A percentile compares a stretch with the other conserved stretches of the same genome.
These are phyloP conservation scores for Arthonia radiata DNA, from an alignment of 495 filamentous ascomycete species.

Conservation along the genomic window DNA sequence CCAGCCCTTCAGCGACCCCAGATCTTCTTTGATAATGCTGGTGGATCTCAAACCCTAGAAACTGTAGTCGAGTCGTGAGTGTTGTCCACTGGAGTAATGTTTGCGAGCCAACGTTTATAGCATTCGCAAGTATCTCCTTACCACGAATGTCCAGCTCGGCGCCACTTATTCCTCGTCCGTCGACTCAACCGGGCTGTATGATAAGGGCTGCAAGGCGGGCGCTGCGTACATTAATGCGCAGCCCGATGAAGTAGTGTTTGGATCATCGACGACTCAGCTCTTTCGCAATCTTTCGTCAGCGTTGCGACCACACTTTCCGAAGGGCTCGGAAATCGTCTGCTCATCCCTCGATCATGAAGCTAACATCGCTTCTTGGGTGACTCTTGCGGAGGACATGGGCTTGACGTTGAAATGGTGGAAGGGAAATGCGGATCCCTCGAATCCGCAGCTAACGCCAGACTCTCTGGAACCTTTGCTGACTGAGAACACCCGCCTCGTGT, in stretches of 20 bases:
- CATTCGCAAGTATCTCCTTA: conserved; percentile 35
- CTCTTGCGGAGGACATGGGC: conserved; percentile 28
- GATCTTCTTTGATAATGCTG: conserved; percentile 52
- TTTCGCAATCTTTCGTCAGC: conserved; percentile 42
- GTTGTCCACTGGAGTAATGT: not conserved
- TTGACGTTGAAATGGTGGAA: conserved; percentile 43
- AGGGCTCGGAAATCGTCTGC: conserved; percentile 34
- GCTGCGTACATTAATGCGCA: conserved; percentile 43
- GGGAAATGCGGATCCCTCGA: conserved; percentile 12
- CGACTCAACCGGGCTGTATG: conserved; percentile 27
- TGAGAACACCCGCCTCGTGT: conserved; percentile 33
- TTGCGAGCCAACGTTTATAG: conserved; percentile 13
- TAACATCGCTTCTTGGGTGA: conserved; percentile 43
- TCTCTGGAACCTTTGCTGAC: conserved; percentile 29
- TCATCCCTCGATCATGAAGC: conserved; percentile 49
- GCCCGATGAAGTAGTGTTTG: conserved; percentile 35
- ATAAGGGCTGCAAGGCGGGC: conserved; percentile 29
- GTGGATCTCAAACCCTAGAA: conserved; percentile 42
- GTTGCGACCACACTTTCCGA: conserved; percentile 25
- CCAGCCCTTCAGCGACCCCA: conserved; percentile 38
- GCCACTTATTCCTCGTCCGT: conserved; percentile 32
- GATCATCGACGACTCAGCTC: conserved; percentile 46
- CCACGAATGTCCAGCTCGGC: conserved; percentile 48
- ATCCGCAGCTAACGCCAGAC: conserved; percentile 27
- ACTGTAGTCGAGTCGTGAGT: conserved; percentile 38